A percentile compares a stretch with the other conserved stretches of the same genome.
phyloP scores from a whole-genome alignment of 2,329 filamentous ascomycete genomes.

The Conoideocrella luteorostrata region DNA sequence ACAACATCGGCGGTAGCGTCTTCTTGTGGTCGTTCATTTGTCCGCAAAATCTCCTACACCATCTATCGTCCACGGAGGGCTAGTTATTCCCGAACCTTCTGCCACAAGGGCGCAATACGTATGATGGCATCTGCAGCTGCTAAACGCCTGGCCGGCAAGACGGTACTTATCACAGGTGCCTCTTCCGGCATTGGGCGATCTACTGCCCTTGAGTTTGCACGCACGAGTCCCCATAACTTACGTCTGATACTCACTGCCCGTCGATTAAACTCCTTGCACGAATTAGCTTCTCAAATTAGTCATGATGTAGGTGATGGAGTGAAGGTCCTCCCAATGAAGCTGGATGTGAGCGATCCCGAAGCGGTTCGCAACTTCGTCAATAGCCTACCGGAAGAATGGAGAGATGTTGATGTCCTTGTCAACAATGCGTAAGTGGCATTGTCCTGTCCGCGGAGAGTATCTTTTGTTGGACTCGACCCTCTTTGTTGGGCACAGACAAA shows the following conservation, averaged over 20 bases:
- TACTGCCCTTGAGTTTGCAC: conserved; percentile 86
- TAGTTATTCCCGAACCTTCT: background rate
- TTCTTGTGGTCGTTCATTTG: background rate
- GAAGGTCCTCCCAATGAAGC: conserved; percentile 72
- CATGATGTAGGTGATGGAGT: conserved; percentile 73
- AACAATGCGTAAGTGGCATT: conserved; percentile 89
- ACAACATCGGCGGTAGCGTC: no score
- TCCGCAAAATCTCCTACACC: background rate
- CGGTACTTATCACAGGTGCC: conserved; percentile 83
- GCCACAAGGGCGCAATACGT: background rate
- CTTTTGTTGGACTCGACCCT: background rate
- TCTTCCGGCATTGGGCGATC: conserved; percentile 84
- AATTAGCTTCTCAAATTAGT: conserved; percentile 70
- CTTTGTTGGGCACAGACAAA: no score
- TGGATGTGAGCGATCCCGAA: conserved; percentile 78
- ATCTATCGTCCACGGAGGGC: background rate
- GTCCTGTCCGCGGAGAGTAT: background rate
- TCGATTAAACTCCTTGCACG: conserved; percentile 67
- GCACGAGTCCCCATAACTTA: conserved; percentile 70
- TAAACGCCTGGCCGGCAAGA: conserved; percentile 89
- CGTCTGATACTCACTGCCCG: conserved; percentile 87
- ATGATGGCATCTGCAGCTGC: conserved; percentile 50
- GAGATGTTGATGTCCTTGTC: conserved; percentile 78
- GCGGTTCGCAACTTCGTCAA: conserved; percentile 68
- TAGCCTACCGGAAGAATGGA: conserved; percentile 72